Percentiles rank a stretch among this genome's conserved stretches.
Evolutionary conservation across 176 grass and related monocot genomes (phyloP).

Genomic region (Triticum turgidum): DNA sequence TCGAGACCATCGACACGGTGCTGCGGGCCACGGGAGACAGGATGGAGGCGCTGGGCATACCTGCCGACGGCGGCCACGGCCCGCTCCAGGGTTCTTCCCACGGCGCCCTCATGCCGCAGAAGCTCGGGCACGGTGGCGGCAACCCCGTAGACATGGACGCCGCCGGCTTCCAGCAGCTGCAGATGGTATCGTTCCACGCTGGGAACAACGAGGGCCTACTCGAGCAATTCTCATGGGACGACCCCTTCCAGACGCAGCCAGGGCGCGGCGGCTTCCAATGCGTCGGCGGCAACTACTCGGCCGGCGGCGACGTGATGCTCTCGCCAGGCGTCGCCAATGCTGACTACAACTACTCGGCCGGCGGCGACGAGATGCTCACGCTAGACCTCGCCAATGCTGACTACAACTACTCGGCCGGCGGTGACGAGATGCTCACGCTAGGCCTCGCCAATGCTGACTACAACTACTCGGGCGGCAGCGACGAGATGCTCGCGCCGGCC

Average conservation of each 20-base stretch:
- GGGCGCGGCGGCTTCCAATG: not conserved
- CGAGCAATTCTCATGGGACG: not conserved
- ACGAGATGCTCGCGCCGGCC: not conserved
- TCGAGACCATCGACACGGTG: constrained; percentile 3
- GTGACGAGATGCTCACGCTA: not conserved
- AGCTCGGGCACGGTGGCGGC: not conserved
- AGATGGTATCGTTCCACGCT: not conserved
- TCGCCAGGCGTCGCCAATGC: not conserved
- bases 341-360: not conserved
- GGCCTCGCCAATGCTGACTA: not conserved
- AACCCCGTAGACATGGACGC: not conserved
- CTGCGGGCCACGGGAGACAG: not conserved
- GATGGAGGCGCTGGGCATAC: not conserved
- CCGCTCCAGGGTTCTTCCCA: not conserved
- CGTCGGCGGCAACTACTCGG: not conserved
- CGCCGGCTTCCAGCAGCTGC: not conserved
- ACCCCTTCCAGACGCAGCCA: not conserved
- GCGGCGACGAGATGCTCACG: not conserved
- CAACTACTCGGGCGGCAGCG: not conserved
- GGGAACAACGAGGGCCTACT: not conserved
- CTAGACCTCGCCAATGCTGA: too few species aligned
- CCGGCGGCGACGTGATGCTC: not conserved
- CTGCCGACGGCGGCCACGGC: not conserved
- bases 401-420: not conserved
- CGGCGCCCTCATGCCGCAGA: not conserved